Evolutionary conservation across 352 stramenopile genomes (phyloP).

Genomic region (Phytophthora sp.): DNA sequence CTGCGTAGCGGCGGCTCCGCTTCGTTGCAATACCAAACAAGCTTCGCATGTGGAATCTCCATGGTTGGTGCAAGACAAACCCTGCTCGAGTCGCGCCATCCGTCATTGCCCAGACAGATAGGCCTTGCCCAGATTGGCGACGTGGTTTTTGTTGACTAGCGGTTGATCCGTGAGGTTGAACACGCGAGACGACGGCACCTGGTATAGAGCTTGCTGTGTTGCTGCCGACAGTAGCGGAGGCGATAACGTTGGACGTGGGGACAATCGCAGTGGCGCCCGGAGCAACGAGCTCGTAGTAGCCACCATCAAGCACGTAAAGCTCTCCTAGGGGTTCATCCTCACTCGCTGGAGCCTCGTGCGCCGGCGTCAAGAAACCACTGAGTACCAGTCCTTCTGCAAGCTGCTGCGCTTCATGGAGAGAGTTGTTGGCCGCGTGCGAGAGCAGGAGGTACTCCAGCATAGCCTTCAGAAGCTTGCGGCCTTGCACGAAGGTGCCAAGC

Average conservation of each 20-base stretch:
- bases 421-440: conserved; percentile 35
- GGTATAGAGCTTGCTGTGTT: conserved; percentile 11
- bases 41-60: conserved; percentile 12
- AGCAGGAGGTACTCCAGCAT: conserved; percentile 37
- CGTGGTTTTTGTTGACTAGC: conserved; percentile 4
- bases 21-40: conserved; percentile 9
- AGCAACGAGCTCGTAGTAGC: conserved; percentile 60
- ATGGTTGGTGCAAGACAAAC: conserved; percentile 27
- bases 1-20: conserved; percentile 31
- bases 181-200: conserved; percentile 17
- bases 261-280: conserved; percentile 27
- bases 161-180: conserved; percentile 2
- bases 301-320: conserved; percentile 37
- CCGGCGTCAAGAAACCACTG: conserved; percentile 40
- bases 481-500: conserved; percentile 40
- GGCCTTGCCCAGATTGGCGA: not conserved
- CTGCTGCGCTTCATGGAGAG: conserved; percentile 29
- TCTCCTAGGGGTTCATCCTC: conserved; percentile 24
- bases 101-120: conserved; percentile 46
- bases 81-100: conserved; percentile 41
- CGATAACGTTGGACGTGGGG: conserved; percentile 7
- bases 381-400: conserved; percentile 43
- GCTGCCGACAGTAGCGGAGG: conserved; percentile 12
- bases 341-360: conserved; percentile 20
- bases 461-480: conserved; percentile 40